A percentile compares a stretch with the other conserved stretches of the same genome.
These are phyloP conservation scores for Ophiocordyceps sinensis DNA, from an alignment of 2,329 filamentous ascomycete genomes.

Conservation along the genomic window DNA sequence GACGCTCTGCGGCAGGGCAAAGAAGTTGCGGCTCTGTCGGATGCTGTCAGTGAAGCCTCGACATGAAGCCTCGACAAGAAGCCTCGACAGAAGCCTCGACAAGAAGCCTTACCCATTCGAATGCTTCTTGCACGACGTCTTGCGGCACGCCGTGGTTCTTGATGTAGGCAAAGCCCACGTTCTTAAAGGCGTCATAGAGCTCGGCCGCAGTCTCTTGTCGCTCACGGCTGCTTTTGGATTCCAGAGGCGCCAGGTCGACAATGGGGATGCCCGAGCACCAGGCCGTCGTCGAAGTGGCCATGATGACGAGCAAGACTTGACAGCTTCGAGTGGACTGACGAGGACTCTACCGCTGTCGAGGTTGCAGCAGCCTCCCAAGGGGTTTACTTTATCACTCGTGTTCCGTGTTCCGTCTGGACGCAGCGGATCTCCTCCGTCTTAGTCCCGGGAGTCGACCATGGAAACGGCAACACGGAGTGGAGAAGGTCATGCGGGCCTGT, in stretches of 20 bases:
- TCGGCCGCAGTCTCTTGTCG: conserved; percentile 4
- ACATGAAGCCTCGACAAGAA: too few relatives aligned
- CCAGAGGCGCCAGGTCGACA: conserved; percentile 8
- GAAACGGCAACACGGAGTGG: too few relatives aligned
- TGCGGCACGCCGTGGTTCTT: conserved; percentile 19
- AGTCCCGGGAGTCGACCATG: too few relatives aligned
- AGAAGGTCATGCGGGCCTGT: too few relatives aligned
- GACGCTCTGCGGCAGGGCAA: conserved; percentile 12
- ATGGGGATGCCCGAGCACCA: conserved; percentile 6
- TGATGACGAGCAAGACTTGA: too few relatives aligned
- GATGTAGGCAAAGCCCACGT: conserved; percentile 19
- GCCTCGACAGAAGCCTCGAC: too few relatives aligned
- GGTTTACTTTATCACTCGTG: too few relatives aligned
- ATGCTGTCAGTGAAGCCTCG: not conserved
- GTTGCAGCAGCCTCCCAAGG: too few relatives aligned
- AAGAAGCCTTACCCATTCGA: conserved; percentile 17
- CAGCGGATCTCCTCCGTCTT: too few relatives aligned
- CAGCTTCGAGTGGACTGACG: too few relatives aligned
- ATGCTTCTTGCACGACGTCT: conserved; percentile 21
- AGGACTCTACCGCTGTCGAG: too few relatives aligned
- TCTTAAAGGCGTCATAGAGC: conserved; percentile 15
- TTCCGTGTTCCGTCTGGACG: too few relatives aligned
- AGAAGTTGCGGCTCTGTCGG: conserved; percentile 12
- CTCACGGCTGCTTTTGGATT: conserved; percentile 2
- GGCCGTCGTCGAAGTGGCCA: not conserved